Conservation (phyloP, 441 rosid species). For the Cnidoscolus chayamansa region DNA sequence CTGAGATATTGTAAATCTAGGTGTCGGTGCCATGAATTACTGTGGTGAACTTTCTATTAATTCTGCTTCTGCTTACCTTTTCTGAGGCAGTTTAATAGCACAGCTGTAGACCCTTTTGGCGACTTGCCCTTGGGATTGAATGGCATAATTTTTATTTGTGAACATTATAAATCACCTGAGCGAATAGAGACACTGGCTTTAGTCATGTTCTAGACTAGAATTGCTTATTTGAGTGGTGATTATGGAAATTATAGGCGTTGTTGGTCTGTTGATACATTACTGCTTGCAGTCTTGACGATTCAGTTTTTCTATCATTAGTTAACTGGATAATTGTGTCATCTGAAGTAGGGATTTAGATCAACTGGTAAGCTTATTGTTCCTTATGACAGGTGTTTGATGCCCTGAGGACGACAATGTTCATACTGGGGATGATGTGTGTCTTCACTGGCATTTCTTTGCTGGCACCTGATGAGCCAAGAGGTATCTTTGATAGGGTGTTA, state of each 20-base stretch:
- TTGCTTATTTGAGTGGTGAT: neutral
- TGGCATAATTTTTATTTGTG: neutral
- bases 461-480: slow-evolving; percentile 94
- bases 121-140: neutral
- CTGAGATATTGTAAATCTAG: neutral
- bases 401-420: slow-evolving; percentile 87
- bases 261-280: neutral
- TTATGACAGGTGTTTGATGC: slow-evolving; percentile 75
- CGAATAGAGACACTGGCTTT: neutral
- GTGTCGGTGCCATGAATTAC: neutral
- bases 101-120: neutral
- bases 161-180: neutral
- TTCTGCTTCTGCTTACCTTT: no score
- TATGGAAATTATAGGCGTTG: neutral
- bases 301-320: neutral
- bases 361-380: slow-evolving; percentile 18
- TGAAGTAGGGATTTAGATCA: slow-evolving; percentile 10
- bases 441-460: slow-evolving; percentile 84
- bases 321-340: slow-evolving; percentile 6
- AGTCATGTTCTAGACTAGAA: neutral
- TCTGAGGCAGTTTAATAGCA: neutral
- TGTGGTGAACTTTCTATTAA: neutral
- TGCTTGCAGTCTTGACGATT: slow-evolving; percentile 2
- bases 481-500: slow-evolving; percentile 25
- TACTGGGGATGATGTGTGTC: slow-evolving; percentile 79